These are phyloP conservation scores for Chlorella sp. DNA, from an alignment of 139 green algal genomes.

Conservation along the genomic window DNA sequence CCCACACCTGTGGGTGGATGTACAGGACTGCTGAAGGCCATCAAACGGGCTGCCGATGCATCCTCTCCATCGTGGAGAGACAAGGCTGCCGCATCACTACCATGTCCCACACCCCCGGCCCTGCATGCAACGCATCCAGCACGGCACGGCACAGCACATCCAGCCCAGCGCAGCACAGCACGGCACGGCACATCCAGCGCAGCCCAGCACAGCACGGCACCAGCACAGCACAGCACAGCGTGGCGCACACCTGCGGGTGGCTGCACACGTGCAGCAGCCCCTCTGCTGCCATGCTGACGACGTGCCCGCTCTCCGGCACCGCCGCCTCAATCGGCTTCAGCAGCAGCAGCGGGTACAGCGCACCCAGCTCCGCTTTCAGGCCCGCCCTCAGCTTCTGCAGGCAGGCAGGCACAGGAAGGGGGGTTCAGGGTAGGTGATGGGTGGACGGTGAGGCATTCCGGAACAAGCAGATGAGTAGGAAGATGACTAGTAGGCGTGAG, in stretches of 20 bases:
- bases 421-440: background rate
- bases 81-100: no score
- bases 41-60: background rate
- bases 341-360: constrained; percentile 90
- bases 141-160: no score
- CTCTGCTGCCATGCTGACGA: constrained; percentile 24
- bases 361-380: constrained; percentile 86
- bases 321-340: constrained; percentile 82
- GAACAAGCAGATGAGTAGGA: background rate
- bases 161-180: no score
- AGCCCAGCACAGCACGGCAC: background rate
- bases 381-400: constrained; percentile 58
- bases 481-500: no score
- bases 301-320: constrained; percentile 8
- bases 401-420: background rate
- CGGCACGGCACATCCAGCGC: no score
- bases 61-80: background rate
- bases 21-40: background rate
- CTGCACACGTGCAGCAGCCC: constrained; percentile 29
- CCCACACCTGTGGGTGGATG: no score
- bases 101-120: no score
- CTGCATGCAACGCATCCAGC: no score
- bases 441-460: background rate
- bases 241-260: constrained; percentile 16
- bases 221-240: background rate